Base-by-base conservation (phyloP, 202 grass and related monocot species). In the Panicum virgatum region DNA sequence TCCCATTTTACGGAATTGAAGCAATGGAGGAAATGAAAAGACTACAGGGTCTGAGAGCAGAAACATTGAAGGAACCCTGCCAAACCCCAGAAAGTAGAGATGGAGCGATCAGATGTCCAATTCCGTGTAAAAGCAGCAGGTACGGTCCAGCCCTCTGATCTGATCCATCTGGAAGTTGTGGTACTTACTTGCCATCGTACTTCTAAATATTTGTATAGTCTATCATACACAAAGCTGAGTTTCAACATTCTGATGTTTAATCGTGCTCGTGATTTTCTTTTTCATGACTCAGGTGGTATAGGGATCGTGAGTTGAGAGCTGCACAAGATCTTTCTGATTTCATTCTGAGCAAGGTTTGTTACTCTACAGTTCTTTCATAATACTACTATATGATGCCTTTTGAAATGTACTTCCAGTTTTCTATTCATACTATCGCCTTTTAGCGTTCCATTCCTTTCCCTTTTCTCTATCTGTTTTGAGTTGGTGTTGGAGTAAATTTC, bases 311-410 rank as follows among this genome's bases (percentile, higher is more conserved):
- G 44, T 68, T 93, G 3, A 90, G 47, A 84, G 68, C 57, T 37
- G 32, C 76, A 18, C 85, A 83, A 78, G 84, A 93, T 87, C 78
- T 90, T 77, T 84, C 81, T n/a, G 90, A 93, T 66, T 85, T 90
- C 57, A 78, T 93, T 13, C 36, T 87, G 73, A 87, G 87, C 72
- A 87, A 90, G 88, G 90, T 90, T 73, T 29, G 51, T 67, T 60
- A 68, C 27, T 84, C 5, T 29, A 57, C 19, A 30, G 9, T 29
- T 46, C 50, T 62, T 45, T 10, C 15, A 59, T 45, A 1, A 80
- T 52, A 16, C 27, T 25, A 60, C 34, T 45, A 19, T 43, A 18
- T 73, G 53, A 22, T 69, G 37, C 11, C 57, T 75, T 22, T 29
- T 58, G 18, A 82, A 64, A 82, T 34, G 23, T 16, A 18, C 23